phyloP scores from a whole-genome alignment of 768 basidiomycete species.

The Trametes coccinea region DNA sequence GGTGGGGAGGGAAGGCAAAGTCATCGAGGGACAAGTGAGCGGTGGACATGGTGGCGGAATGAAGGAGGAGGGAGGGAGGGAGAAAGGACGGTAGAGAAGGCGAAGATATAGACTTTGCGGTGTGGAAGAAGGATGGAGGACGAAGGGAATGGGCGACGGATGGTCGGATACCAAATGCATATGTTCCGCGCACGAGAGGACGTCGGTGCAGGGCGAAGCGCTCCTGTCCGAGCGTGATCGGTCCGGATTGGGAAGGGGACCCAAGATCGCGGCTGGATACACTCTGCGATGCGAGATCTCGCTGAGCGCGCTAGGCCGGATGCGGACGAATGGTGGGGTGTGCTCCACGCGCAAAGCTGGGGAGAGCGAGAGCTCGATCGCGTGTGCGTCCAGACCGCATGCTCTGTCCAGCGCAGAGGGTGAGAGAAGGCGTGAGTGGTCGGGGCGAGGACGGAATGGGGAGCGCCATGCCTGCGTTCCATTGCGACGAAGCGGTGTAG shows the following conservation, averaged over 20 bases:
- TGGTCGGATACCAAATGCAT: constrained; percentile 16
- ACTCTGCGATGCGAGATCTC: background rate
- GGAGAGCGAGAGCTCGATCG: background rate
- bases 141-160: constrained; percentile 17
- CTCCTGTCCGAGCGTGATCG: constrained; percentile 16
- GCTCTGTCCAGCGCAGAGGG: background rate
- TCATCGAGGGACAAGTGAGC: constrained; percentile 24
- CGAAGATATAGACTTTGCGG: constrained; percentile 13
- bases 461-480: constrained; percentile 1
- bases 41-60: constrained; percentile 23
- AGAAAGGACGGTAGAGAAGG: background rate
- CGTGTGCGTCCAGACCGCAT: background rate
- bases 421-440: background rate
- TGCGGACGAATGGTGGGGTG: constrained; percentile 1
- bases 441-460: constrained; percentile 4
- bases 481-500: background rate
- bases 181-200: constrained; percentile 11
- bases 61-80: background rate
- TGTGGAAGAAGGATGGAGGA: constrained; percentile 14
- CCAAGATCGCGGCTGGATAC: background rate
- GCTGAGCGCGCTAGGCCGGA: background rate
- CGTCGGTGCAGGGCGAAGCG: background rate
- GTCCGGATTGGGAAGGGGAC: constrained; percentile 5
- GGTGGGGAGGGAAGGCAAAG: constrained; percentile 14
- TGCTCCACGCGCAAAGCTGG: constrained; percentile 2